Conservation (phyloP, 2,329 filamentous ascomycete genomes). For the Claviceps citrina region DNA sequence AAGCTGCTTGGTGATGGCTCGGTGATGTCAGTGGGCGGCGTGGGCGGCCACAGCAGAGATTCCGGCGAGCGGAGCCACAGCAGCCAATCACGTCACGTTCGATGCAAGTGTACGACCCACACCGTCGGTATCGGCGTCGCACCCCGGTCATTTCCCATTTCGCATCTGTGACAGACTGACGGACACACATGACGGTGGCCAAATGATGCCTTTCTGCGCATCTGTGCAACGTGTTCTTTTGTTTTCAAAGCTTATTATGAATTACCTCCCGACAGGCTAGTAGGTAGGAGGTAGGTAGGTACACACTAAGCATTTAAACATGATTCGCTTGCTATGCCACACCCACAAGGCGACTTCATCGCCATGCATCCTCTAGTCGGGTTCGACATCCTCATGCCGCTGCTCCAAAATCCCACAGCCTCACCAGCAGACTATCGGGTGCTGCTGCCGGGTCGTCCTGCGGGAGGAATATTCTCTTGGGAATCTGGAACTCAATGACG, state of each 20-base stretch:
- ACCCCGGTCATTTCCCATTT: neutral
- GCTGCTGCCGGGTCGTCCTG: constrained; percentile 31
- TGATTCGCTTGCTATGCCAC: constrained; percentile 4
- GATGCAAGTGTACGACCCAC: neutral
- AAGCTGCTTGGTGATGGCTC: no score
- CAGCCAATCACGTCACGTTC: no score
- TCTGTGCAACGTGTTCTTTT: no score
- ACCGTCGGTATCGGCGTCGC: neutral
- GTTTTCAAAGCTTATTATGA: no score
- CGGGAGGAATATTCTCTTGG: constrained; percentile 59
- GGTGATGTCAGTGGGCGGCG: constrained; percentile 1
- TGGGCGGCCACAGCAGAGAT: neutral
- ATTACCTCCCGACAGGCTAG: no score
- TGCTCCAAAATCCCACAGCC: constrained; percentile 42
- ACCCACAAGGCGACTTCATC: neutral
- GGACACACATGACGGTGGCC: neutral
- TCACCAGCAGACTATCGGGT: constrained; percentile 41
- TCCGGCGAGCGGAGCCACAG: no score
- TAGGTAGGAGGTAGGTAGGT: no score
- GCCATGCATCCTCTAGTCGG: neutral
- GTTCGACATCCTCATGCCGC: neutral
- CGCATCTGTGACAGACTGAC: neutral
- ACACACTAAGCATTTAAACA: no score
- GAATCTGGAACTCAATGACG: constrained; percentile 87
- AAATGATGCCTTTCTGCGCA: neutral